Evolutionary conservation across 495 filamentous ascomycete species (phyloP).

Genomic region (Penicillium longicatenatum): DNA sequence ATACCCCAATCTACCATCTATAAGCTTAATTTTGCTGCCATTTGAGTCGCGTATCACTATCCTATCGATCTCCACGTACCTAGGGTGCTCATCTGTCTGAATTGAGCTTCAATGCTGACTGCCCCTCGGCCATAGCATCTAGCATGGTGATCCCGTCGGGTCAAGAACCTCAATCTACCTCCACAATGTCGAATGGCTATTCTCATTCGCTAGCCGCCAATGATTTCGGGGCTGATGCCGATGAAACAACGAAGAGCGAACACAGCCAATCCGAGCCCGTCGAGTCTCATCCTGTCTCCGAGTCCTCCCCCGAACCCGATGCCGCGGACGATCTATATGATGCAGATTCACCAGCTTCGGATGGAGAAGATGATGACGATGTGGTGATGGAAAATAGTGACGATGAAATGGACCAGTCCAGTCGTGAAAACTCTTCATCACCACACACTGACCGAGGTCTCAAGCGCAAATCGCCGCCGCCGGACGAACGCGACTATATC

Average conservation of each 20-base stretch:
- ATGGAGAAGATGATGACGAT: constrained; percentile 76
- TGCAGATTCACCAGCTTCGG: constrained; percentile 39
- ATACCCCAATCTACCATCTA: constrained; percentile 29
- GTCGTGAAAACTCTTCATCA: constrained; percentile 65
- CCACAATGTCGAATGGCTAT: constrained; percentile 53
- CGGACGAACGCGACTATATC: constrained; percentile 82
- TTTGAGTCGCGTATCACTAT: constrained; percentile 41
- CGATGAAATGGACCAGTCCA: constrained; percentile 50
- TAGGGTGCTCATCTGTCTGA: constrained; percentile 16
- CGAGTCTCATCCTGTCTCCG: constrained; percentile 45
- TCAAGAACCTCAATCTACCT: constrained; percentile 43
- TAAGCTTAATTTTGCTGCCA: constrained; percentile 27
- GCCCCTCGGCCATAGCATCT: constrained; percentile 44
- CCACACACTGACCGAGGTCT: constrained; percentile 60
- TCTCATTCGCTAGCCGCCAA: constrained; percentile 40
- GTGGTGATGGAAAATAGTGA: constrained; percentile 69
- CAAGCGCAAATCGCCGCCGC: constrained; percentile 74
- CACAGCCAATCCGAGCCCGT: constrained; percentile 54
- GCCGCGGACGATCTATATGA: constrained; percentile 61
- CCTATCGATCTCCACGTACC: constrained; percentile 26
- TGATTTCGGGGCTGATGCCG: constrained; percentile 38
- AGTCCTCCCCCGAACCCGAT: constrained; percentile 59
- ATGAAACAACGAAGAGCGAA: constrained; percentile 47
- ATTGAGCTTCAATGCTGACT: constrained; percentile 52
- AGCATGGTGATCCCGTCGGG: constrained; percentile 57